These are phyloP conservation scores for Peterozyma toletana DNA, from an alignment of 805 yeast genomes.

Conservation along the genomic window DNA sequence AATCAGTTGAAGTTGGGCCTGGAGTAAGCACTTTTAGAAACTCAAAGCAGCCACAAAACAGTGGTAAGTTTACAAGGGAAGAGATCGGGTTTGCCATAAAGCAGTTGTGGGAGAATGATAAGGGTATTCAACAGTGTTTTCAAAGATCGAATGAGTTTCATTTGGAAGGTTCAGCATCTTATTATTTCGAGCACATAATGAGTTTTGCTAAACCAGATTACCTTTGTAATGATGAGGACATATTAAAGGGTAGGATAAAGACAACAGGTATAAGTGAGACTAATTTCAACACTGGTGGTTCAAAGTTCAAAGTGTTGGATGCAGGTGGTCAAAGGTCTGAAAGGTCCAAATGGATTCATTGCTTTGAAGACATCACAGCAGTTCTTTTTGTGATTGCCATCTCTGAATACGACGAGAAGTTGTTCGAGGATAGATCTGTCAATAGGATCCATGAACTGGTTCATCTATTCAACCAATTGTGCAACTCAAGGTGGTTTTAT, in stretches of 20 bases:
- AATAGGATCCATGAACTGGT: conserved; percentile 90
- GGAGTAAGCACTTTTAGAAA: conserved; percentile 1
- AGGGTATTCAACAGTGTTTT: conserved; percentile 56
- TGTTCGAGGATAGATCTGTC: conserved; percentile 84
- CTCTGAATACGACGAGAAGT: conserved; percentile 85
- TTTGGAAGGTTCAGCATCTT: conserved; percentile 74
- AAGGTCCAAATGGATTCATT: conserved; percentile 90
- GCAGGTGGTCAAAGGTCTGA: conserved; percentile 97
- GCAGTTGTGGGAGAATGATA: conserved; percentile 62
- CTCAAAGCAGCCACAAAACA: neutral
- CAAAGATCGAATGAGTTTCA: conserved; percentile 70
- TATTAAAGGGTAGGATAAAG: conserved; percentile 83
- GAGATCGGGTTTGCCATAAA: conserved; percentile 67
- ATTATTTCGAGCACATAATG: conserved; percentile 69
- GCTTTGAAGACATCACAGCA: conserved; percentile 85
- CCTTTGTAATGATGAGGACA: conserved; percentile 73
- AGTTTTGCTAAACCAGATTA: conserved; percentile 61
- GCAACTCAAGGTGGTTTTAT: conserved; percentile 80
- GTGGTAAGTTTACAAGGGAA: conserved; percentile 22
- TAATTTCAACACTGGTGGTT: conserved; percentile 56
- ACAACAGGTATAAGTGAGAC: conserved; percentile 95
- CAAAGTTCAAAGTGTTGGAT: conserved; percentile 73
- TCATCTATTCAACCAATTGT: conserved; percentile 71
- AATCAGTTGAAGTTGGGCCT: conserved; percentile 7
- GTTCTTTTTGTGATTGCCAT: conserved; percentile 84